phyloP scores from a whole-genome alignment of 352 stramenopile genomes.

The Globisporangium mamillatum region DNA sequence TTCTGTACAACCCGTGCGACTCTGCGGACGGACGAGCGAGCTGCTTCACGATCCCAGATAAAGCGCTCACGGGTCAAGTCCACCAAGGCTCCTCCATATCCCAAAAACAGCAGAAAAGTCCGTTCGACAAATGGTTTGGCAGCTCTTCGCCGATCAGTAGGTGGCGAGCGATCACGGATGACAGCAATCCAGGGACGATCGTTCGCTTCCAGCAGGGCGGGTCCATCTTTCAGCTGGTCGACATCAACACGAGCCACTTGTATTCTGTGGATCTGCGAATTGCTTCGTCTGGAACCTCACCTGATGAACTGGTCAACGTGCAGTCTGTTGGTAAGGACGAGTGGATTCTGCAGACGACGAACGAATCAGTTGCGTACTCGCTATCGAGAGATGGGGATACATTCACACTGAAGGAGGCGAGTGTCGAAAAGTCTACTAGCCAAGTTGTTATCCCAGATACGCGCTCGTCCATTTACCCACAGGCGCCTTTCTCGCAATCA shows the following conservation, averaged over 20 bases:
- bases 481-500: not conserved
- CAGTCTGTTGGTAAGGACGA: slow-evolving; percentile 35
- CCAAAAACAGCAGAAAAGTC: not conserved
- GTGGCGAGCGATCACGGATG: slow-evolving; percentile 16
- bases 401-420: slow-evolving; percentile 34
- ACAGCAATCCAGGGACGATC: slow-evolving; percentile 31
- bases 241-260: slow-evolving; percentile 35
- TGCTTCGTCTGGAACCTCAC: not conserved
- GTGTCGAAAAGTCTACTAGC: slow-evolving; percentile 10
- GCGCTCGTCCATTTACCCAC: slow-evolving; percentile 29
- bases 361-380: slow-evolving; percentile 32
- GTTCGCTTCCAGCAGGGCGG: slow-evolving; percentile 51
- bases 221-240: slow-evolving; percentile 55
- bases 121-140: slow-evolving; percentile 52
- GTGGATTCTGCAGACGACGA: slow-evolving; percentile 51
- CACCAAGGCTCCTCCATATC: slow-evolving; percentile 19
- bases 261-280: slow-evolving; percentile 46
- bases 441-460: slow-evolving; percentile 20
- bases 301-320: slow-evolving; percentile 34
- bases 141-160: slow-evolving; percentile 21
- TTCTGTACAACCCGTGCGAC: slow-evolving; percentile 41
- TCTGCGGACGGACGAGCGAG: slow-evolving; percentile 40
- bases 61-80: slow-evolving; percentile 41
- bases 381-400: slow-evolving; percentile 22
- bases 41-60: slow-evolving; percentile 56